Evolutionary conservation across 768 basidiomycete species (phyloP), one percentile per base, ranked within the genome.

Genomic region (Boletus subparvulus): DNA sequence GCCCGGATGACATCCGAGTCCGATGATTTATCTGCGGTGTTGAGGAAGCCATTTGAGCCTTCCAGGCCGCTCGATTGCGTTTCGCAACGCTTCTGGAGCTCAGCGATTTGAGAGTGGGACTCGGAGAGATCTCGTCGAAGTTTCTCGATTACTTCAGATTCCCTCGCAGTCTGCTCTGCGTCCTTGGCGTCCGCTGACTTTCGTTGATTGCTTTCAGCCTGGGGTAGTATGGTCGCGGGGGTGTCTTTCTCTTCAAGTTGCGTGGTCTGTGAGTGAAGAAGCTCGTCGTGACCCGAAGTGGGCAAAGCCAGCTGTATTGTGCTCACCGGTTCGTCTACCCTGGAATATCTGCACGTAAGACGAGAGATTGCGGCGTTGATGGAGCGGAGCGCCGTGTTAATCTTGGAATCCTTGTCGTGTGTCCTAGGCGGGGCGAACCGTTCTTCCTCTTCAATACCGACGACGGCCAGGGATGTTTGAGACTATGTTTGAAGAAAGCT

Each of bases 51-150:
- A 33, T 54, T 61, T 28, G 56, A 47, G 10, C 16, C 17, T 46
- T 58, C 49, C 14, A 59, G 68, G 28, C 54, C 52, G 32, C 37
- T 60, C 9, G 55, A 48, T 35, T 60, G 59, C 3, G 55, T 47
- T n/a, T 56, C 59, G 28, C 50, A 60, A 14, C 50, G 55, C 12
- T 39, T 60, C 37, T 45, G 50, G 6, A 60, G 47, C 32, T 60
- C 58, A 13, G 33, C 44, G 6, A 59, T 14, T 36, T 39, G 37
- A 16, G 16, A 21, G 3, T 33, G 36, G 6, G 40, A 52, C 24
- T 56, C 39, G 19, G 40, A 40, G 52, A 60, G 59, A 13, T 58
- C 45, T 13, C 35, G 52, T 16, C 37, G 55, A 46, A 60, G 59
- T 32, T 40, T 45, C 35, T 49, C 24, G 6, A 57, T 36, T 28